Percentiles rank a stretch among this genome's conserved stretches.
Evolutionary conservation across 371 early-diverging fungal species (phyloP).

Genomic region (Fennellomyces sp.): DNA sequence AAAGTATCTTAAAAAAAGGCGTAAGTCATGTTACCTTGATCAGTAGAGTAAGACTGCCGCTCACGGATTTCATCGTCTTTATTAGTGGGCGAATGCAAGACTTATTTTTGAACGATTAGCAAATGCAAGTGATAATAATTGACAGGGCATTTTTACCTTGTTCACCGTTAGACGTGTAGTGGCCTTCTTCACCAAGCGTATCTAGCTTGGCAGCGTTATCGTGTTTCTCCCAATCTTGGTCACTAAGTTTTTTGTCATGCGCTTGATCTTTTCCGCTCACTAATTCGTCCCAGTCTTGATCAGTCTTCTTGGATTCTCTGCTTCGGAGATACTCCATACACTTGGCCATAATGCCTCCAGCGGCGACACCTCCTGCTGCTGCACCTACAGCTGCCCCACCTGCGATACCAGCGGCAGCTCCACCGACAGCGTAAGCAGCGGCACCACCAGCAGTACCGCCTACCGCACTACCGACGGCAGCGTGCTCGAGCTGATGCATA

Average conservation of each 20-base stretch:
- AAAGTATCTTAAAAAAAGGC: too few relatives aligned
- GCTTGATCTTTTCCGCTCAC: neutral
- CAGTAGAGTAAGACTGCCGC: too few relatives aligned
- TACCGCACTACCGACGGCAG: neutral
- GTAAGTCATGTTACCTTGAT: too few relatives aligned
- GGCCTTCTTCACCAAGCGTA: neutral
- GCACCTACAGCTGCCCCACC: conserved; percentile 2
- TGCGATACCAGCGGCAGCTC: neutral
- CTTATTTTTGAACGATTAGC: too few relatives aligned
- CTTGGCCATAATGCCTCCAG: conserved; percentile 3
- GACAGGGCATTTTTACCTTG: too few relatives aligned
- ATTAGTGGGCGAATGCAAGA: too few relatives aligned
- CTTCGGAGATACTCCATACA: conserved; percentile 6
- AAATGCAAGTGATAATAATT: too few relatives aligned
- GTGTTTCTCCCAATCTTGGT: neutral
- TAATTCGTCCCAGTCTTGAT: neutral
- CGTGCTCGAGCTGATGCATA: neutral
- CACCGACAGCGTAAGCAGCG: neutral
- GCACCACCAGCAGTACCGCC: neutral
- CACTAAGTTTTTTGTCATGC: neutral
- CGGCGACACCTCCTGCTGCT: conserved; percentile 14
- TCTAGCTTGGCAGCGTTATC: neutral
- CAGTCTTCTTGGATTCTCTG: neutral
- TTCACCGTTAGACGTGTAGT: neutral
- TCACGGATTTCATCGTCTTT: too few relatives aligned